A percentile compares a stretch with the other conserved stretches of the same genome.
Conservation (phyloP, 1,139 yeast species). For the Eremothecium coryli region DNA sequence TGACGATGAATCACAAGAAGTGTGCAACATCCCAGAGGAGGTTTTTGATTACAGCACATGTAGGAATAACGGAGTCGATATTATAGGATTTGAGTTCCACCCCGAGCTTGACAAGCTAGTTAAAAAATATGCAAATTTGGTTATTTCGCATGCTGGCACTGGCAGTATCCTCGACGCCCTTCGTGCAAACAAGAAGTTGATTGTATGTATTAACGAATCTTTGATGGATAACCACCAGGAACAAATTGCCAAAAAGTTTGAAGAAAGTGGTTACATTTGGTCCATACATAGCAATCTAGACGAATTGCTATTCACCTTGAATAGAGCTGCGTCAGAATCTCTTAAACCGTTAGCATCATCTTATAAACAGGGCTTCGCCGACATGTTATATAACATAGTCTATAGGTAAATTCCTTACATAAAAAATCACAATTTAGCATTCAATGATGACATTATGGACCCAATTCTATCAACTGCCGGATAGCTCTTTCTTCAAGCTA, state of each 20-base stretch:
- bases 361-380: slow-evolving; percentile 12
- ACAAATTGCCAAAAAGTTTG: slow-evolving; percentile 62
- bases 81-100: slow-evolving; percentile 44
- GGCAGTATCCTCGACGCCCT: slow-evolving; percentile 82
- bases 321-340: slow-evolving; percentile 3
- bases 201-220: slow-evolving; percentile 60
- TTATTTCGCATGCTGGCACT: slow-evolving; percentile 88
- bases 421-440: too few relatives aligned
- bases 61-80: slow-evolving; percentile 15
- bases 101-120: slow-evolving; percentile 36
- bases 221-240: slow-evolving; percentile 84
- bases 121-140: slow-evolving; percentile 38
- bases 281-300: slow-evolving; percentile 13
- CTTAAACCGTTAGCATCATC: slow-evolving; percentile 11
- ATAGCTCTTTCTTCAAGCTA: too few relatives aligned
- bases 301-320: slow-evolving; percentile 12
- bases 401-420: background rate
- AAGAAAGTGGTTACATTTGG: slow-evolving; percentile 31
- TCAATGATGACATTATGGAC: too few relatives aligned
- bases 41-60: slow-evolving; percentile 6
- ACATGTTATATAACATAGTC: slow-evolving; percentile 10
- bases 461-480: too few relatives aligned
- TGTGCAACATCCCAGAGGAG: background rate
- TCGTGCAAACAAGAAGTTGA: slow-evolving; percentile 44
- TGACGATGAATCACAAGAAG: background rate